A percentile compares a stretch with the other conserved stretches of the same genome.
These are phyloP conservation scores for Malus orientalis DNA, from an alignment of 306 rosid genomes.

Conservation along the genomic window DNA sequence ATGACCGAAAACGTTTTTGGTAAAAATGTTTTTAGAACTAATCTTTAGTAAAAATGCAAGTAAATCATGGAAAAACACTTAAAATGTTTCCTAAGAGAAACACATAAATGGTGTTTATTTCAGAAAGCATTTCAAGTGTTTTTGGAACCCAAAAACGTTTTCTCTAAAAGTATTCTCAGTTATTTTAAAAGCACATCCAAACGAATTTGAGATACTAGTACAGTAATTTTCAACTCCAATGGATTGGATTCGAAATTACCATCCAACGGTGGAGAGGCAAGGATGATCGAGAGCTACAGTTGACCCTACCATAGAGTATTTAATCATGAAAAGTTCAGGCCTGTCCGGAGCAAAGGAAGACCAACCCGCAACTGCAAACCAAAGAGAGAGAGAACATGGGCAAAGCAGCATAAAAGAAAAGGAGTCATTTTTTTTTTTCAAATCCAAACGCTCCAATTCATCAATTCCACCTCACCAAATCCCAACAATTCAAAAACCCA, in stretches of 20 bases:
- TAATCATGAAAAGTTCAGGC: constrained; percentile 4
- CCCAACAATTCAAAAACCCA: constrained; percentile 37
- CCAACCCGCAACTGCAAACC: background rate
- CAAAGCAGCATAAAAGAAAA: background rate
- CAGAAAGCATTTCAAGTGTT: too few relatives aligned
- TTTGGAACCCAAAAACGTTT: too few relatives aligned
- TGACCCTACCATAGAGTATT: constrained; percentile 15
- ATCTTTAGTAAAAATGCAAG: too few relatives aligned
- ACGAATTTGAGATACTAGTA: too few relatives aligned
- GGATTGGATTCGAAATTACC: background rate
- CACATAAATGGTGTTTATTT: too few relatives aligned
- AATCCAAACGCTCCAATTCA: constrained; percentile 52
- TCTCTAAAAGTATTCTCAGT: too few relatives aligned
- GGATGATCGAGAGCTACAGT: background rate
- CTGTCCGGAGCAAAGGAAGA: background rate
- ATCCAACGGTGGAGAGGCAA: background rate
- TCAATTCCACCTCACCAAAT: constrained; percentile 42
- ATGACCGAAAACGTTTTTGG: too few relatives aligned
- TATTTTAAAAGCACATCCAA: too few relatives aligned
- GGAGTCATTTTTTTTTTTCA: constrained; percentile 16
- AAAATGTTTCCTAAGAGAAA: too few relatives aligned
- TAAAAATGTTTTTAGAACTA: too few relatives aligned
- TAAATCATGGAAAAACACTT: too few relatives aligned
- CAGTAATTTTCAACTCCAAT: background rate
- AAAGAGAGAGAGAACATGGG: background rate